Conservation (phyloP, 768 basidiomycete species). For the Lactifluus subvellereus region DNA sequence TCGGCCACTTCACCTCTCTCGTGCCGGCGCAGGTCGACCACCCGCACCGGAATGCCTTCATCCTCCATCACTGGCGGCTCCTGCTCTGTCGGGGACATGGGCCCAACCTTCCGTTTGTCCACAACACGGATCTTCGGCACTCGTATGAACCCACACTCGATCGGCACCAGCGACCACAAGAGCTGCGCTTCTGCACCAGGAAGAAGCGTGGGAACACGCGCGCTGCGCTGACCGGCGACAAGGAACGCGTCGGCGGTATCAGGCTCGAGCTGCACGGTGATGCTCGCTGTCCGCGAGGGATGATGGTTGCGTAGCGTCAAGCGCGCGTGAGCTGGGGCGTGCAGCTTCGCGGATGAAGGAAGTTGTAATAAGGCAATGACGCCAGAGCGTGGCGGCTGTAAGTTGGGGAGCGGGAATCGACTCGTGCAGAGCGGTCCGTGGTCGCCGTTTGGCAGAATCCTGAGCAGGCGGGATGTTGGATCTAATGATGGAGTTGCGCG, state of each 20-base stretch:
- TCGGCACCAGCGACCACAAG: constrained; percentile 62
- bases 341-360: constrained; percentile 59
- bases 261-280: constrained; percentile 68
- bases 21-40: constrained; percentile 54
- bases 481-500: background rate
- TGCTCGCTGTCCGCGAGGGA: constrained; percentile 56
- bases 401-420: constrained; percentile 50
- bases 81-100: background rate
- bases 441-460: constrained; percentile 42
- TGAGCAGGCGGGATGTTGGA: constrained; percentile 27
- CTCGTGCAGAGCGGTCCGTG: constrained; percentile 45
- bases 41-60: constrained; percentile 55
- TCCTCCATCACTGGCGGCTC: constrained; percentile 48
- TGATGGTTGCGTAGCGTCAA: constrained; percentile 63
- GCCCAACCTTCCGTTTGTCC: constrained; percentile 36
- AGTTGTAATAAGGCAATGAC: constrained; percentile 61
- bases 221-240: constrained; percentile 65
- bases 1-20: constrained; percentile 50
- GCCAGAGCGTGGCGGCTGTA: constrained; percentile 54
- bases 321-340: constrained; percentile 50
- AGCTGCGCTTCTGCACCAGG: constrained; percentile 65
- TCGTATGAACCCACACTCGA: constrained; percentile 65
- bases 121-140: constrained; percentile 57
- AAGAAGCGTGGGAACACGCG: constrained; percentile 63
- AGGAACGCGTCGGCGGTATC: constrained; percentile 70